These are phyloP conservation scores for Penicillium sp. DNA, from an alignment of 2,329 filamentous ascomycete species.

Conservation along the genomic window DNA sequence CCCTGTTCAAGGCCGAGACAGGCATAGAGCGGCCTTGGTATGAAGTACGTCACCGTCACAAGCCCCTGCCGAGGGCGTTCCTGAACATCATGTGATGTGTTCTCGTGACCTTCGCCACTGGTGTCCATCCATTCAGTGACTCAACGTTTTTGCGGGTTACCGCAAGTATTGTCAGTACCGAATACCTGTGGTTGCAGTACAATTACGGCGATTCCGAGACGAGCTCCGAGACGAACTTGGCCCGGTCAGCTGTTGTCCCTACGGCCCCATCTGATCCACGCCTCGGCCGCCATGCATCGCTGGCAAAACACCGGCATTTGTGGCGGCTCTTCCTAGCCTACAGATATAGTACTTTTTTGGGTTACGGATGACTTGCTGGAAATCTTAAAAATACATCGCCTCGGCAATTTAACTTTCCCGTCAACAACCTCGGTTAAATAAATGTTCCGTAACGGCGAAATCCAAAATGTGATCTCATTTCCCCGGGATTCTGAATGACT, in stretches of 20 bases:
- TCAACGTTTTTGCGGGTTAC: background rate
- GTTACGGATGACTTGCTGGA: background rate
- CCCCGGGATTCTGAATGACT: background rate
- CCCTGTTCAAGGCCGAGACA: background rate
- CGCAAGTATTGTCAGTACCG: background rate
- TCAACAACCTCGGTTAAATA: background rate
- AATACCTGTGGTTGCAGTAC: background rate
- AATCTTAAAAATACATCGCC: background rate
- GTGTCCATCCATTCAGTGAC: background rate
- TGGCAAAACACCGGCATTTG: conserved; percentile 2
- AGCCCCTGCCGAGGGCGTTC: conserved; percentile 15
- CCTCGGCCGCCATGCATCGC: background rate
- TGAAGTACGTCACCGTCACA: conserved; percentile 16
- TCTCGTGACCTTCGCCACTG: conserved; percentile 21
- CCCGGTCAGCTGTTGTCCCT: conserved; percentile 4
- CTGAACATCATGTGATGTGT: conserved; percentile 16
- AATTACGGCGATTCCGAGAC: background rate
- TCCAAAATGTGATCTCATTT: background rate
- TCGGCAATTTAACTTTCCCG: background rate
- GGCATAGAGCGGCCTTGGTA: background rate
- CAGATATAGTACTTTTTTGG: background rate
- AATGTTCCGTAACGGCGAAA: background rate
- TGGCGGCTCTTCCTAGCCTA: conserved; percentile 6
- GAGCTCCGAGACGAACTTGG: background rate
- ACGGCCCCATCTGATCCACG: conserved; percentile 13